Evolutionary conservation across 495 filamentous ascomycete species (phyloP), one percentile per base, ranked within the genome.

Genomic region (Mytilinidion resinicola): DNA sequence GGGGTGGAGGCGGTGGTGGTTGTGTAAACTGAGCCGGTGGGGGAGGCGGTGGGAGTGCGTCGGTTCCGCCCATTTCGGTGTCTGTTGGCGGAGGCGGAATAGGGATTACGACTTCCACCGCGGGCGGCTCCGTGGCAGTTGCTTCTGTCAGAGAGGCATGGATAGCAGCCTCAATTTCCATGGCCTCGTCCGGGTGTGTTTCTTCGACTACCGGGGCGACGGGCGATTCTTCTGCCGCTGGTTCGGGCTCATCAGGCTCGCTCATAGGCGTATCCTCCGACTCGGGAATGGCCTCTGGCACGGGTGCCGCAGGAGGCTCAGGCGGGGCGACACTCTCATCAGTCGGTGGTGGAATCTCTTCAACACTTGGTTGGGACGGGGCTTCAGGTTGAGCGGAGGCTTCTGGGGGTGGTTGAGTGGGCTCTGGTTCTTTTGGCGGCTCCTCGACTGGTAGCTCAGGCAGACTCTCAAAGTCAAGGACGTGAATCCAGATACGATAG

Each of bases 241-340:
- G 19, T 11, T 57, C 39, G 33, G 56, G 61, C 33, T 60, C 57
- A 33, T 62, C 62, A 34, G 62, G 57, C 17, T 68, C 65, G 54
- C 65, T 68, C 65, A 68, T 68, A 2, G 61, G 55, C 9, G 65
- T 68, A 49, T 68, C 65, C 43, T 68, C 62, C 8, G 62, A 41
- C 9, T 47, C 52, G 0, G 58, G 53, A 19, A 52, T 44, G 5
- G 39, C n/a, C 25, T 42, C 57, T 54, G 57, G 53, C n/a, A 15
- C 43, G 10, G 55, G 35, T 0, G 59, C 59, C 7, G 19, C 19
- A n/a, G 57, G 15, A 9, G 44, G 25, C 30, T 59, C 55, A 15
- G 55, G 25, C 15, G 39, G 25, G 20, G 51, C 14, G 35, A 12
- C 25, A 14, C 4, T 35, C 12, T 53, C 34, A 35, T 17, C 4